These are phyloP conservation scores for Sporothrix euskadiensis DNA, from an alignment of 2,329 filamentous ascomycete species.

Conservation along the genomic window DNA sequence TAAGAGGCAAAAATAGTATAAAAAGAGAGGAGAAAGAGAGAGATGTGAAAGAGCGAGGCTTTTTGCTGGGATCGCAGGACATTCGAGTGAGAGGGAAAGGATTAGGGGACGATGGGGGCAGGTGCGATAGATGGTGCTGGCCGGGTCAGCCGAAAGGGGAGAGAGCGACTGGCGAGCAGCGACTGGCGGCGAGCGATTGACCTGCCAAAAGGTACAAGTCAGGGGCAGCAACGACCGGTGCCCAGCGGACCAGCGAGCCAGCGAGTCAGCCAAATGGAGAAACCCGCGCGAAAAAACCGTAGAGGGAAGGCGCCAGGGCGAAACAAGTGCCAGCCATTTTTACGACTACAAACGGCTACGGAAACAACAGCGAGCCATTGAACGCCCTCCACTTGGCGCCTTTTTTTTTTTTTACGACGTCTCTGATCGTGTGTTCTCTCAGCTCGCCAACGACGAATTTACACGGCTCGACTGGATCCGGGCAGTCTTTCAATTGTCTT, in stretches of 20 bases:
- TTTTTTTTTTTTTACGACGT: background rate
- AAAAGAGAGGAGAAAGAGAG: background rate
- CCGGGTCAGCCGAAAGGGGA: conserved; percentile 13
- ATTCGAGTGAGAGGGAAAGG: background rate
- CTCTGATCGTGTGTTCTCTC: conserved; percentile 1
- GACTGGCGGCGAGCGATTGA: background rate
- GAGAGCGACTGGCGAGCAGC: background rate
- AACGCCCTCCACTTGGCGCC: conserved; percentile 23
- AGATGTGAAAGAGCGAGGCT: background rate
- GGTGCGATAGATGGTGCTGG: background rate
- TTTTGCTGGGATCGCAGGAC: conserved; percentile 4
- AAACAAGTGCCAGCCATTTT: background rate
- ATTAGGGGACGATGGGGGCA: background rate
- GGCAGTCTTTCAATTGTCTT: conserved; percentile 4
- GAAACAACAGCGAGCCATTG: background rate
- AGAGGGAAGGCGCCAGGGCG: background rate
- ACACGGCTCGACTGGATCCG: background rate
- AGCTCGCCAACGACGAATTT: background rate
- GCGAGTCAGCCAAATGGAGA: conserved; percentile 13
- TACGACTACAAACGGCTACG: background rate
- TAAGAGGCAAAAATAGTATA: conserved; percentile 9
- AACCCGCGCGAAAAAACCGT: conserved; percentile 3
- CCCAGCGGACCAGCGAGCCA: background rate
- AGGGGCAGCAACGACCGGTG: conserved; percentile 4
- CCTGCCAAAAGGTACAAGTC: background rate